A percentile compares a stretch with the other conserved stretches of the same genome.
Evolutionary conservation across 768 basidiomycete genomes (phyloP).

Genomic region (Kwoniella sp.): DNA sequence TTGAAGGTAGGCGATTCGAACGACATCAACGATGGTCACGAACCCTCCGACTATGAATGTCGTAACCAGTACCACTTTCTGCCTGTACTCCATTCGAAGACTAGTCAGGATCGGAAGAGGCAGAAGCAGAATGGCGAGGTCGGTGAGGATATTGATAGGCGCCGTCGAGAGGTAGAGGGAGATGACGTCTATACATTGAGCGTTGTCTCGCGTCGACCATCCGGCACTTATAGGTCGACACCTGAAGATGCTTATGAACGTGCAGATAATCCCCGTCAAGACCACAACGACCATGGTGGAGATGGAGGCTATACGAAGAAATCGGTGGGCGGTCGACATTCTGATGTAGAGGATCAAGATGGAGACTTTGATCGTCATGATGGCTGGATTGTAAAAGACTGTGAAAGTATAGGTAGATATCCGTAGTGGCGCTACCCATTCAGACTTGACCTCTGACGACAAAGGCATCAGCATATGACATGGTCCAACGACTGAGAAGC

Average conservation of each 20-base stretch:
- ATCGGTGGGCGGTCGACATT: conserved; percentile 44
- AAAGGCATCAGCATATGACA: neutral
- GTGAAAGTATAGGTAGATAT: conserved; percentile 46
- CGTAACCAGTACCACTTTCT: conserved; percentile 48
- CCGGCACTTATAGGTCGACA: conserved; percentile 49
- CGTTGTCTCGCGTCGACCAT: conserved; percentile 20
- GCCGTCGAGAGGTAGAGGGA: conserved; percentile 50
- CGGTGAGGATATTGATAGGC: conserved; percentile 54
- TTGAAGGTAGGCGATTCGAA: conserved; percentile 53
- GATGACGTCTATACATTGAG: conserved; percentile 48
- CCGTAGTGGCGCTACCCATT: conserved; percentile 21
- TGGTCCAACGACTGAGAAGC: neutral
- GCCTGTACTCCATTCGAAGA: conserved; percentile 49
- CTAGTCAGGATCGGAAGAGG: conserved; percentile 52
- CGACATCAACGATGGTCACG: conserved; percentile 52
- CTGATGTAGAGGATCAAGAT: conserved; percentile 44
- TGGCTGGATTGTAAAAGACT: conserved; percentile 50
- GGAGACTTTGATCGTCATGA: conserved; percentile 52
- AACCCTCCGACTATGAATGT: conserved; percentile 54
- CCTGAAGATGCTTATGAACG: conserved; percentile 52
- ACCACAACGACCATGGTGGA: conserved; percentile 42
- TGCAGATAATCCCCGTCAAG: conserved; percentile 49
- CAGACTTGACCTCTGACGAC: conserved; percentile 19
- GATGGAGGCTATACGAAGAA: conserved; percentile 44
- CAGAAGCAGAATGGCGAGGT: conserved; percentile 49